Conservation (phyloP, 345 rosid genomes). For the Eucalyptus guilfoylei region DNA sequence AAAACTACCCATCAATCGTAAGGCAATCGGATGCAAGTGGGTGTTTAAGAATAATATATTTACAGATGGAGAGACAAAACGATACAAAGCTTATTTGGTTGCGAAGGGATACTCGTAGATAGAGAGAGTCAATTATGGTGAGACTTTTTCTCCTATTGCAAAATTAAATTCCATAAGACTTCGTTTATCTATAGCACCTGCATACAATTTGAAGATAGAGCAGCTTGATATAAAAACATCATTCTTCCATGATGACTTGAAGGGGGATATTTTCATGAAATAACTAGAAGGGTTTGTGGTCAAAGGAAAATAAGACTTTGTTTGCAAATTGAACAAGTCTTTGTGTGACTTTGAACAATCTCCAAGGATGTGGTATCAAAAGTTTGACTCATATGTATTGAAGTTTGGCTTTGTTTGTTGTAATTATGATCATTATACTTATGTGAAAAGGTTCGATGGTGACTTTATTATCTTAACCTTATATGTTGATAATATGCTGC, state of each 20-base stretch:
- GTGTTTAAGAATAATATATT: not conserved
- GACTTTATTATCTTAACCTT: not conserved
- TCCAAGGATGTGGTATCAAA: not conserved
- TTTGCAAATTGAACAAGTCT: not conserved
- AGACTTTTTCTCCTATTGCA: not conserved
- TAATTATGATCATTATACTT: not conserved
- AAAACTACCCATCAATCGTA: accelerated
- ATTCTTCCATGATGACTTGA: not conserved
- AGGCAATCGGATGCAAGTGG: not conserved
- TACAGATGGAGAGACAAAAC: not conserved
- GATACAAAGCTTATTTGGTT: not conserved
- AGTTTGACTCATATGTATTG: not conserved
- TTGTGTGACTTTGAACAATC: not conserved
- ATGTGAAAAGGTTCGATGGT: not conserved
- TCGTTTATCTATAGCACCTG: too few species aligned
- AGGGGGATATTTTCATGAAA: not conserved
- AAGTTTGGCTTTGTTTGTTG: not conserved
- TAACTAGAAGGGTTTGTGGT: too few species aligned
- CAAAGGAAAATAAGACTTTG: not conserved
- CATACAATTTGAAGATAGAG: not conserved
- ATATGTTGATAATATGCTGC: not conserved
- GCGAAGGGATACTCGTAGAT: not conserved
- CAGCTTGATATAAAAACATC: not conserved
- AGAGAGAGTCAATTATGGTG: not conserved
- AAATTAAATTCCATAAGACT: too few species aligned